These are phyloP conservation scores for Trichoderma endophyticum DNA, from an alignment of 2,329 filamentous ascomycete genomes.

Conservation along the genomic window DNA sequence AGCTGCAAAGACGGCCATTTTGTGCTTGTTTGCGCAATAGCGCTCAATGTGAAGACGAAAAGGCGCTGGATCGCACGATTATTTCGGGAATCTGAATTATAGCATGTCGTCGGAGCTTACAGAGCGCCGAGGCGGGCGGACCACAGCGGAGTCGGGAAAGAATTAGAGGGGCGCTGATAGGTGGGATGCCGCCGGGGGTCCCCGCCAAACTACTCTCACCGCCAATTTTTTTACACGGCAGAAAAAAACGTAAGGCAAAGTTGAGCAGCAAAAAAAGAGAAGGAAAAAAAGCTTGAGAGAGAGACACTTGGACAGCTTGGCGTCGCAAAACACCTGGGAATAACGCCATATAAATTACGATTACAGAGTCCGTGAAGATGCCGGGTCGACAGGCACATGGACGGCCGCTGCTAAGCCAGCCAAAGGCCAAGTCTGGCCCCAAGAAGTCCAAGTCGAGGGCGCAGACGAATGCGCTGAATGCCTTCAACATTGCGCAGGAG, in stretches of 20 bases:
- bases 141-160: slow-evolving; percentile 18
- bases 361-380: slow-evolving; percentile 40
- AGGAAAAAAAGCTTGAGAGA: background rate
- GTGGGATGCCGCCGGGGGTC: slow-evolving; percentile 24
- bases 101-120: slow-evolving; percentile 3
- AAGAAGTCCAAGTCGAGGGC: slow-evolving; percentile 49
- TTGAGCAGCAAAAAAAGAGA: slow-evolving; percentile 2
- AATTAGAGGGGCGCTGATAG: slow-evolving; percentile 30
- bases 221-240: slow-evolving; percentile 32
- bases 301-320: background rate
- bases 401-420: slow-evolving; percentile 44
- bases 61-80: slow-evolving; percentile 5
- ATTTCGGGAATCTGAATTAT: background rate
- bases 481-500: slow-evolving; percentile 56
- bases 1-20: slow-evolving; percentile 43
- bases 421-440: slow-evolving; percentile 32
- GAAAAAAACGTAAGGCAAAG: slow-evolving; percentile 24
- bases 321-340: background rate
- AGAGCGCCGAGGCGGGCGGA: slow-evolving; percentile 6
- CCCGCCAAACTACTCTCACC: slow-evolving; percentile 31
- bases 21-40: slow-evolving; percentile 21
- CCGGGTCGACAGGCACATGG: slow-evolving; percentile 59
- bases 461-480: slow-evolving; percentile 52
- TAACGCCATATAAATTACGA: background rate
- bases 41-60: slow-evolving; percentile 1